Conservation (phyloP, 306 rosid species). For the Biancaea sappan region DNA sequence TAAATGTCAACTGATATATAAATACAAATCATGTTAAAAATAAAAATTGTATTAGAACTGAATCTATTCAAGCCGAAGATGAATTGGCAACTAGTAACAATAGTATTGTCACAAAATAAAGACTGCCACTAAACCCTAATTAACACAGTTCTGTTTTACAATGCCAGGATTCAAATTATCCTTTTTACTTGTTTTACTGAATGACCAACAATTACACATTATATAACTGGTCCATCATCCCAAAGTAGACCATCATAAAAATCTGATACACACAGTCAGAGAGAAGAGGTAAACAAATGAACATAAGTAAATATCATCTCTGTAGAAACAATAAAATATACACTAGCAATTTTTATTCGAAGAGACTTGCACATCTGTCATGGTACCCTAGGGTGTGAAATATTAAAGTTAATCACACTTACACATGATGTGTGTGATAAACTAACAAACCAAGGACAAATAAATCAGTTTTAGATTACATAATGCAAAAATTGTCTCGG, state of each 20-base stretch:
- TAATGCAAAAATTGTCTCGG: slow-evolving; percentile 5
- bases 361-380: not conserved
- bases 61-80: slow-evolving; percentile 12
- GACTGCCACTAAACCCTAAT: too few species aligned
- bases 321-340: slow-evolving; percentile 9
- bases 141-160: too few species aligned
- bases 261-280: not conserved
- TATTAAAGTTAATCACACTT: slow-evolving; percentile 6
- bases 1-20: slow-evolving; percentile 9
- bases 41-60: not conserved
- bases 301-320: not conserved
- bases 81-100: not conserved
- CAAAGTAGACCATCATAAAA: slow-evolving; percentile 4
- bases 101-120: not conserved
- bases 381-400: not conserved
- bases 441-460: slow-evolving; percentile 7
- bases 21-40: not conserved
- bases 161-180: not conserved
- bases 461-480: slow-evolving; percentile 2
- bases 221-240: not conserved
- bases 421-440: not conserved
- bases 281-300: not conserved
- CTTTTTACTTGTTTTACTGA: not conserved
- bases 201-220: not conserved
- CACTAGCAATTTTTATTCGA: slow-evolving; percentile 17